Base-by-base conservation (phyloP, 768 basidiomycete genomes). In the Trametes maxima region DNA sequence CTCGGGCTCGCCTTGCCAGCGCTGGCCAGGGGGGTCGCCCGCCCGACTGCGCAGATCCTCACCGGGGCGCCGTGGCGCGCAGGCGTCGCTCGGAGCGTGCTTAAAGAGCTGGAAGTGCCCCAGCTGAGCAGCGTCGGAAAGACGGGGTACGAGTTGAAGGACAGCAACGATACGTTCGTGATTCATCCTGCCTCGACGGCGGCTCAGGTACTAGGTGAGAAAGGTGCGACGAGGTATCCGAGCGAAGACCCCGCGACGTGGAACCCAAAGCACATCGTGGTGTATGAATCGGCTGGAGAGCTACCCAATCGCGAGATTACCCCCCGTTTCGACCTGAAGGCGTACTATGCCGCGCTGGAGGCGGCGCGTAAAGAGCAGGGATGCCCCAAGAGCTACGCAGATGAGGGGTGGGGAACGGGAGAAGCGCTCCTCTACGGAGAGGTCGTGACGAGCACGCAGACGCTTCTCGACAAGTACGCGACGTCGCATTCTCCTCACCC, bases 361-460 rank as follows among this genome's bases (percentile, higher is more conserved):
- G 67, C 67, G 12, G 72, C 49, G 68, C 77, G 60, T 67, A 74
- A 19, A 36, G 69, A 72, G 14, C 66, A 72, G 42, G 72, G 68
- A 3, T 65, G 68, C 13, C 37, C 59, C 0, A 65, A 68, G 11
- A 62, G 62, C 14, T 64, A 64, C n/a, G 8, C 51, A 3, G 55
- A 71, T 11, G 66, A 72, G 22, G 52, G 68, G 5, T 85, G 85
- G 81, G 82, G 84, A 2, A 72, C 90, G 4, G 95, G 95, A 0
- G 93, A 95, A 61, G 81, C 85, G 39, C 70, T 98, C 28, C 66
- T 95, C 10, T 98, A 98, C 65, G 89, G 90, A 35, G 93, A 97
- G 72, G 86, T 86, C 0, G 90, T 99, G 12, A 94, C 94, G 1
- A 95, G 92, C 66, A 98, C 96, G 0, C 97, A 98, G 72, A 95